These are phyloP conservation scores for Phylloboletellus chloephorus DNA, from an alignment of 1,284 basidiomycete species.

Conservation along the genomic window DNA sequence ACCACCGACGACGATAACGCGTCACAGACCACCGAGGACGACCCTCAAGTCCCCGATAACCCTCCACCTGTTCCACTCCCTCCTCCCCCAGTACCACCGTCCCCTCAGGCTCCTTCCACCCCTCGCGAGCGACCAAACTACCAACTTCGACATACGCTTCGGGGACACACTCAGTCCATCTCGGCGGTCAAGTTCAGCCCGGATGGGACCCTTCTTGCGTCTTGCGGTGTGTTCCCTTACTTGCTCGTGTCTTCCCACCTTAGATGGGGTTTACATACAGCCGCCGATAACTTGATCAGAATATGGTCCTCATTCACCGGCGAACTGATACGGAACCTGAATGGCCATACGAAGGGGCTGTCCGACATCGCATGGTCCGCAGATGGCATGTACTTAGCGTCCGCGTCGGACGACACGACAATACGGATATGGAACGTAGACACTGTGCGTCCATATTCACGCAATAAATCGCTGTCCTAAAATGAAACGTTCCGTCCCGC, in stretches of 20 bases:
- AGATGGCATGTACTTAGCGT: conserved; percentile 77
- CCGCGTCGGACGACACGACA: conserved; percentile 85
- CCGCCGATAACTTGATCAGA: conserved; percentile 70
- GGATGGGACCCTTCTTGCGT: conserved; percentile 74
- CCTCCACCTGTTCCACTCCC: conserved; percentile 37
- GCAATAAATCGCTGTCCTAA: neutral
- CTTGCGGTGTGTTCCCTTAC: conserved; percentile 54
- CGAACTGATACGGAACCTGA: conserved; percentile 66
- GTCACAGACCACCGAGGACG: conserved; percentile 79
- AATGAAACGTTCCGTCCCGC: conserved; percentile 1
- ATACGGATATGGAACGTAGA: conserved; percentile 85
- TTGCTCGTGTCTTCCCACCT: neutral
- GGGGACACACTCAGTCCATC: conserved; percentile 71
- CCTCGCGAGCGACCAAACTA: conserved; percentile 63
- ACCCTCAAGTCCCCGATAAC: conserved; percentile 65
- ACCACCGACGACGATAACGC: conserved; percentile 73
- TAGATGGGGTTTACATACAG: conserved; percentile 33
- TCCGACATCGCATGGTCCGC: conserved; percentile 87
- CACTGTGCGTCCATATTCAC: conserved; percentile 43
- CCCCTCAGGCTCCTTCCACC: conserved; percentile 23
- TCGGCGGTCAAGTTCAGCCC: conserved; percentile 83
- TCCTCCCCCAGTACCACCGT: conserved; percentile 32
- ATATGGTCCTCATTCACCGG: conserved; percentile 79
- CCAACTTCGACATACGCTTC: conserved; percentile 56
- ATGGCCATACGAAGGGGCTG: conserved; percentile 74